Percentiles rank a stretch among this genome's conserved stretches.
phyloP scores from a whole-genome alignment of 225 moss, liverwort and hornwort genomes.

The Asterella californica region DNA sequence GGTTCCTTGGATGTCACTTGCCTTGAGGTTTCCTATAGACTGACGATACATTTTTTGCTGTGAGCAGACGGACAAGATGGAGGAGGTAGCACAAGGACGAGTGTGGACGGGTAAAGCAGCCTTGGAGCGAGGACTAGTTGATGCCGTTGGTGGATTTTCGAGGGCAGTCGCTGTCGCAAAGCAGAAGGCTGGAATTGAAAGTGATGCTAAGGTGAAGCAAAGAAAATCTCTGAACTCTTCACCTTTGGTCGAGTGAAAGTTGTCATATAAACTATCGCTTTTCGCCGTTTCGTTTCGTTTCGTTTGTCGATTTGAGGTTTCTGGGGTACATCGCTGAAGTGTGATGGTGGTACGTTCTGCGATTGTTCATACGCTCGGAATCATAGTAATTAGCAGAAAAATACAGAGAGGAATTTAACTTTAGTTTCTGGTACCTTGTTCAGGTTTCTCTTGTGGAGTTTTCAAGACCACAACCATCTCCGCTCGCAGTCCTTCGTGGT shows the following conservation, averaged over 20 bases:
- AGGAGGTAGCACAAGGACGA: conserved; percentile 96
- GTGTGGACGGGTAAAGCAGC: conserved; percentile 99
- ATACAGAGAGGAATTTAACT: background rate
- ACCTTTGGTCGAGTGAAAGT: background rate
- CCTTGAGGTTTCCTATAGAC: background rate
- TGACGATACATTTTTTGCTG: background rate
- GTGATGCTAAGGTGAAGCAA: conserved; percentile 53
- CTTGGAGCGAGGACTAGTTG: conserved; percentile 64
- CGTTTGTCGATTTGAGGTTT: too few species aligned
- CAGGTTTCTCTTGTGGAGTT: conserved; percentile 89
- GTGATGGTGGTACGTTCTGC: background rate
- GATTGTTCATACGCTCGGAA: background rate
- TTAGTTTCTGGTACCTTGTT: conserved; percentile 10
- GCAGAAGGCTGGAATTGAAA: conserved; percentile 79
- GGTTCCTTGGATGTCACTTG: background rate
- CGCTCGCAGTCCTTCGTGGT: conserved; percentile 61
- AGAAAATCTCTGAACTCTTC: too few species aligned
- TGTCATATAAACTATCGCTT: background rate
- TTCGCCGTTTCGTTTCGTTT: too few species aligned
- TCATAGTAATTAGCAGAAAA: background rate
- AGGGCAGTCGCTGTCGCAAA: conserved; percentile 94
- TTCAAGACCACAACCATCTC: conserved; percentile 60
- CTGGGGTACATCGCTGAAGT: background rate
- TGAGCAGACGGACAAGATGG: conserved; percentile 76
- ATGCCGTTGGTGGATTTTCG: conserved; percentile 78